A percentile compares a stretch with the other conserved stretches of the same genome.
These are phyloP conservation scores for Talaromyces verruculosus DNA, from an alignment of 2,329 filamentous ascomycete genomes.

Conservation along the genomic window DNA sequence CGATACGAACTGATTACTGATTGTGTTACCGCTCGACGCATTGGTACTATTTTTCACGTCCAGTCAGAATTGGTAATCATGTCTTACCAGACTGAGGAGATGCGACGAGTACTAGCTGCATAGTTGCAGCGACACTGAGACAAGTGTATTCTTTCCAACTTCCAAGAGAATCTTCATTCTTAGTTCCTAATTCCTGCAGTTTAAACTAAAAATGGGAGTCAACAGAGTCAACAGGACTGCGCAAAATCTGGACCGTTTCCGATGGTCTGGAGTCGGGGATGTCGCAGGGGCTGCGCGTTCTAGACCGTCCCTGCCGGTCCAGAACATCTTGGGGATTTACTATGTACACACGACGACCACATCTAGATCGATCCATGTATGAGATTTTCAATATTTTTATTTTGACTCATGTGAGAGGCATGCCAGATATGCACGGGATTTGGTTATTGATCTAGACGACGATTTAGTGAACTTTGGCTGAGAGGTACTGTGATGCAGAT, in stretches of 20 bases:
- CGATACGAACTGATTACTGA: background rate
- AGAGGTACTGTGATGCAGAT: background rate
- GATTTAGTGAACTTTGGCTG: background rate
- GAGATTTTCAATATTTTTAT: background rate
- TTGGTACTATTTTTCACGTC: background rate
- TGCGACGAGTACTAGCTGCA: background rate
- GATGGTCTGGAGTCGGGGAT: constrained; percentile 3
- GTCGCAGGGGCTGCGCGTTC: background rate
- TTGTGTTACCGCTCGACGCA: background rate
- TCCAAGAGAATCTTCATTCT: too few species aligned
- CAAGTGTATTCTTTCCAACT: background rate
- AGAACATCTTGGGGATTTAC: background rate
- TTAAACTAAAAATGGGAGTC: background rate
- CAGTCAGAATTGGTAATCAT: background rate
- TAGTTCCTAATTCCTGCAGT: background rate
- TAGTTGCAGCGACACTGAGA: background rate
- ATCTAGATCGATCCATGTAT: constrained; percentile 6
- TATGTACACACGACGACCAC: background rate
- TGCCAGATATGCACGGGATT: background rate
- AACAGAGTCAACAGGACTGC: background rate
- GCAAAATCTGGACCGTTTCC: background rate
- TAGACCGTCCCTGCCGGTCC: background rate
- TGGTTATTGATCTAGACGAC: background rate
- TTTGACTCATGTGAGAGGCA: background rate
- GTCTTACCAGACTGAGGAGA: background rate